Base-by-base conservation (phyloP, 306 rosid species). In the Quercus robur region DNA sequence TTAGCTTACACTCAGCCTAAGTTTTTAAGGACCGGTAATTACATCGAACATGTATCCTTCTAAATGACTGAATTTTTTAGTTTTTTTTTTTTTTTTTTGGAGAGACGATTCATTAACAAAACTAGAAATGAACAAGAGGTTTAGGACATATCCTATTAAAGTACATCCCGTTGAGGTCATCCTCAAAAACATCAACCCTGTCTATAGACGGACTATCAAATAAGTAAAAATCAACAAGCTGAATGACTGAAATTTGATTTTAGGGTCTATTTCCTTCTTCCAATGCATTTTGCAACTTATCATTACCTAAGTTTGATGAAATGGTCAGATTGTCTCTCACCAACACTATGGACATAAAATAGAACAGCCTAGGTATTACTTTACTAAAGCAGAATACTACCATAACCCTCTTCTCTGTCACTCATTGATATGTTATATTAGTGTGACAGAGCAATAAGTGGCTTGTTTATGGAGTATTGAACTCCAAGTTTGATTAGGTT, bases 1-100 rank as follows among this genome's bases (percentile, higher is more conserved):
- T 82, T 94, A 68, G 97, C 97, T 51, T 92, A 94, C 73, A 92
- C 97, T 69, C 97, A 97, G 41, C 99, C 97, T 2, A 97, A 94
- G 78, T 94, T 94, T 84, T 85, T 94, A 80, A 88, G 97, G 30
- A 94, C 95, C 70, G 97, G 97, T 91, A 84, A 58, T 66, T 35
- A 35, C 74, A 38, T 80, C 20, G 54, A 31, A 11, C 35, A 51
- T 44, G 21, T 78, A 31, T 81, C 23, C 64, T 81, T 81, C 41
- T 71, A 6, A 51, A 57, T 56, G 55, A 19, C 23, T 66, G n/a
- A 9, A 0, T 35, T 35, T 35, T 33, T 33, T 23, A 1, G 25
- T 23, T 35, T 35, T 5, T 33, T 33, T 35, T 5, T 33, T 33
- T 33, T 31, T 31, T 30, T 30, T 30, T 3, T 8, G 6, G 41